Conservation (phyloP, 1,284 basidiomycete species). For the Boletus semigastroideus region DNA sequence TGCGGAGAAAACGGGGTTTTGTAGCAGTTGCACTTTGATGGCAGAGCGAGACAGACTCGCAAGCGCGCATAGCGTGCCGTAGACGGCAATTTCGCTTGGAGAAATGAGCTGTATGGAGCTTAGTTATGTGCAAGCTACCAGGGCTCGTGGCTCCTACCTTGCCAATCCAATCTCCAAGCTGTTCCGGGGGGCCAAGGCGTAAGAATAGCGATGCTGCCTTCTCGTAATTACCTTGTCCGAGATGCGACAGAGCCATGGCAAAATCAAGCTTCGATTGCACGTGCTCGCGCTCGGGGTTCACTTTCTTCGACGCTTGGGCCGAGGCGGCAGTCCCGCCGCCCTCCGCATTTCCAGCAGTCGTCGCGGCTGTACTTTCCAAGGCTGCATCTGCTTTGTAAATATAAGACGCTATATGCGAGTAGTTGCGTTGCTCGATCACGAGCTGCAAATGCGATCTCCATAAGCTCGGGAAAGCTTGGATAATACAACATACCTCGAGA, state of each 20-base stretch:
- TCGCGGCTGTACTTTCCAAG: constrained; percentile 58
- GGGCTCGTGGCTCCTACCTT: constrained; percentile 43
- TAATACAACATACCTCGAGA: constrained; percentile 56
- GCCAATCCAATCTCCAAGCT: constrained; percentile 69
- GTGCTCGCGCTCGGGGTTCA: constrained; percentile 54
- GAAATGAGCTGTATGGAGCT: constrained; percentile 58
- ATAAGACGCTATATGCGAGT: constrained; percentile 80
- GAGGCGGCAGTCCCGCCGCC: constrained; percentile 18
- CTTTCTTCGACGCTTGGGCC: constrained; percentile 40
- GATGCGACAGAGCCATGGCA: constrained; percentile 68
- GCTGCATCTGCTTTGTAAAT: constrained; percentile 90
- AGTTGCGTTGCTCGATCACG: constrained; percentile 81
- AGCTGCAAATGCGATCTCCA: constrained; percentile 44
- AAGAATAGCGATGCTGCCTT: constrained; percentile 73
- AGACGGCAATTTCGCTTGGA: constrained; percentile 80
- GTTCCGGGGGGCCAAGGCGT: constrained; percentile 61
- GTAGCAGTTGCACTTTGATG: constrained; percentile 70
- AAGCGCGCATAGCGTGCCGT: constrained; percentile 78
- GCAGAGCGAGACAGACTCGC: constrained; percentile 68
- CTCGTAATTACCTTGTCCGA: constrained; percentile 72
- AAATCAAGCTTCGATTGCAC: constrained; percentile 79
- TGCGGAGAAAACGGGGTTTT: constrained; percentile 66
- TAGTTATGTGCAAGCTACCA: not conserved
- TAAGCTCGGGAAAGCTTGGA: not conserved
- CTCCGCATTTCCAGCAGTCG: constrained; percentile 21